Evolutionary conservation across 2,329 filamentous ascomycete species (phyloP).

Genomic region (Pestalotiopsis sp.): DNA sequence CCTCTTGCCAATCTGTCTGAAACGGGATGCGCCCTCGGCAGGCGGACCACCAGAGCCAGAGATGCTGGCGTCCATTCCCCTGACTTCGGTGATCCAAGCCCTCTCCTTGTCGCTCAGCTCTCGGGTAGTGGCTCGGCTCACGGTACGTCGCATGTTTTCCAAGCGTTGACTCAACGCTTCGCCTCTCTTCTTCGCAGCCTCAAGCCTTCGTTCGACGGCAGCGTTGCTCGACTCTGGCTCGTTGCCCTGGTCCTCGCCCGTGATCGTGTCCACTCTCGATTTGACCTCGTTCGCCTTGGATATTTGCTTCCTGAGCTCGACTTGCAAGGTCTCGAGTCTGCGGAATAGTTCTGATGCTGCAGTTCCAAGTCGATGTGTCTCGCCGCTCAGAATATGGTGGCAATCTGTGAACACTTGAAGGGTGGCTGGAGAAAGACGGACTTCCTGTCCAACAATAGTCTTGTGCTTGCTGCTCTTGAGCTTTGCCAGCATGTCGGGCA

Average conservation of each 20-base stretch:
- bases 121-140: slow-evolving; percentile 48
- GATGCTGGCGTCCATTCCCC: slow-evolving; percentile 42
- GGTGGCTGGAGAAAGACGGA: slow-evolving; percentile 71
- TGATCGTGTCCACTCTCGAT: slow-evolving; percentile 67
- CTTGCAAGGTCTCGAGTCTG: slow-evolving; percentile 68
- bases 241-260: slow-evolving; percentile 58
- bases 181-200: slow-evolving; percentile 48
- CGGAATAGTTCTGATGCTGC: slow-evolving; percentile 76
- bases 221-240: slow-evolving; percentile 56
- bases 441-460: slow-evolving; percentile 65
- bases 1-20: slow-evolving; percentile 58
- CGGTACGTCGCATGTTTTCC: slow-evolving; percentile 45
- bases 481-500: slow-evolving; percentile 59
- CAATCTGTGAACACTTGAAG: slow-evolving; percentile 73
- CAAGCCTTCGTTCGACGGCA: slow-evolving; percentile 58
- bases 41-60: slow-evolving; percentile 35
- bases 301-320: slow-evolving; percentile 70
- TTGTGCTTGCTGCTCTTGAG: slow-evolving; percentile 64
- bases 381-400: slow-evolving; percentile 70
- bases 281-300: slow-evolving; percentile 67
- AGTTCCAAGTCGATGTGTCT: slow-evolving; percentile 69
- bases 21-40: slow-evolving; percentile 35
- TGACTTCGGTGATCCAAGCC: slow-evolving; percentile 50
- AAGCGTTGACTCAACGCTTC: slow-evolving; percentile 54
- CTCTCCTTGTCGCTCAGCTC: slow-evolving; percentile 67